Conservation (phyloP, 73 alveolate genomes). For the Uronychia setigera region DNA sequence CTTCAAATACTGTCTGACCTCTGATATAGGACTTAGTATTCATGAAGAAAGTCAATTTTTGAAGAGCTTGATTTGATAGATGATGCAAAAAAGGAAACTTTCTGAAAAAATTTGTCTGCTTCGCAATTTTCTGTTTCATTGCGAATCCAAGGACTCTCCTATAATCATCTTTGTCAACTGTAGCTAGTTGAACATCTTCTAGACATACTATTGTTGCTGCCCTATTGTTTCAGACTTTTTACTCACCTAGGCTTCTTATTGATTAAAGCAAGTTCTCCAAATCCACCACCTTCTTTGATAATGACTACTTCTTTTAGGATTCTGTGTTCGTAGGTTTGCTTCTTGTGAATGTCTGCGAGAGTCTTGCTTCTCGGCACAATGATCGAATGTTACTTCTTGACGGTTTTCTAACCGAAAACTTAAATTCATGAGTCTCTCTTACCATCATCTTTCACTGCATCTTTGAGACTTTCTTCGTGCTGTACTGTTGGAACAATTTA, state of each 20-base stretch:
- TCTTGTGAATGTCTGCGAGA: constrained; percentile 6
- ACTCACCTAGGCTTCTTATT: constrained; percentile 60
- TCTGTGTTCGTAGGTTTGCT: constrained; percentile 28
- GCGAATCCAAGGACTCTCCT: constrained; percentile 44
- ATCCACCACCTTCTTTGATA: constrained; percentile 34
- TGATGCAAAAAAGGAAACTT: constrained; percentile 50
- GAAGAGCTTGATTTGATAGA: constrained; percentile 46
- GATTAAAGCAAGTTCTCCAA: constrained; percentile 72
- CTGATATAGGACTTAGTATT: constrained; percentile 32
- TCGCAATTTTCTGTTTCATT: constrained; percentile 29
- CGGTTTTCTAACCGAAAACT: no score
- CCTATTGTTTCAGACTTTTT: no score
- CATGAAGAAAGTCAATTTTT: constrained; percentile 61
- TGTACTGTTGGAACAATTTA: no score
- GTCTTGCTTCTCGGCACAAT: neutral
- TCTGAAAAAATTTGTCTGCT: constrained; percentile 39
- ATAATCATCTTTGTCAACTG: constrained; percentile 51
- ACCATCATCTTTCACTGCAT: no score
- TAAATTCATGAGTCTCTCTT: no score
- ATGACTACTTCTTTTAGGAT: constrained; percentile 36
- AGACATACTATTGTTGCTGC: constrained; percentile 62
- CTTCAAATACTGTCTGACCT: constrained; percentile 50
- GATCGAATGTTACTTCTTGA: no score
- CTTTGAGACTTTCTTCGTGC: no score
- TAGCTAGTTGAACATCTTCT: constrained; percentile 49